A percentile compares a stretch with the other conserved stretches of the same genome.
These are phyloP conservation scores for Arthrobotrys pseudoclavata DNA, from an alignment of 2,329 filamentous ascomycete species.

Conservation along the genomic window DNA sequence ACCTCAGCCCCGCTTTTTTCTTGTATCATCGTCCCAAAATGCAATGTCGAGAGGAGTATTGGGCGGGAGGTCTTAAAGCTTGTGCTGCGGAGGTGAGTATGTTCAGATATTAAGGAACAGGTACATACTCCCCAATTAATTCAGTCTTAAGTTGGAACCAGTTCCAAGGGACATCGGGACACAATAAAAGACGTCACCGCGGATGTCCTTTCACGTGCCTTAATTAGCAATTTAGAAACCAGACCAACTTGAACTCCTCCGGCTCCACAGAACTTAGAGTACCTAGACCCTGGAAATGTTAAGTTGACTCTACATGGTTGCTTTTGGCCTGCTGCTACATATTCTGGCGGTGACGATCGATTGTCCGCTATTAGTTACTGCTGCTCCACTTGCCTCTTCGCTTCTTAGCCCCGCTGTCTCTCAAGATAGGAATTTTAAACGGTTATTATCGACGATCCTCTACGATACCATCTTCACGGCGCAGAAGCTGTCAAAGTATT, in stretches of 20 bases:
- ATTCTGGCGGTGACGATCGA: conserved; percentile 49
- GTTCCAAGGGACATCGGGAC: conserved; percentile 35
- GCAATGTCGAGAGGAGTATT: conserved; percentile 50
- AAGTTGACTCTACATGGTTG: not conserved
- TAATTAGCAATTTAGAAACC: conserved; percentile 18
- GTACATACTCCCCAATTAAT: conserved; percentile 25
- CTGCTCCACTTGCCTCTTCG: conserved; percentile 59
- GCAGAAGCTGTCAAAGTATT: conserved; percentile 44
- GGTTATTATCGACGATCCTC: conserved; percentile 46
- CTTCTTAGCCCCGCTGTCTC: conserved; percentile 45
- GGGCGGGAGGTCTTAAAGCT: conserved; percentile 52
- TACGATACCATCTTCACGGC: conserved; percentile 21
- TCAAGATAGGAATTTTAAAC: conserved; percentile 48
- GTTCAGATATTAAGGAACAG: conserved; percentile 25
- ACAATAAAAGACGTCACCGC: conserved; percentile 48
- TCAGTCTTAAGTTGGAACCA: conserved; percentile 29
- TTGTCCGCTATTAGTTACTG: conserved; percentile 29
- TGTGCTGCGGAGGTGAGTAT: conserved; percentile 45
- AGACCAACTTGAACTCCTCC: conserved; percentile 23
- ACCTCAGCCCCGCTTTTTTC: conserved; percentile 59
- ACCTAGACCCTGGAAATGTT: not conserved
- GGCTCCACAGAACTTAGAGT: conserved; percentile 17
- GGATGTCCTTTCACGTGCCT: conserved; percentile 49
- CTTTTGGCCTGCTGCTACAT: conserved; percentile 14
- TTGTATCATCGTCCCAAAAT: conserved; percentile 45